phyloP scores from a whole-genome alignment of 2,329 filamentous ascomycete genomes.

The Ophiocordyceps australis region DNA sequence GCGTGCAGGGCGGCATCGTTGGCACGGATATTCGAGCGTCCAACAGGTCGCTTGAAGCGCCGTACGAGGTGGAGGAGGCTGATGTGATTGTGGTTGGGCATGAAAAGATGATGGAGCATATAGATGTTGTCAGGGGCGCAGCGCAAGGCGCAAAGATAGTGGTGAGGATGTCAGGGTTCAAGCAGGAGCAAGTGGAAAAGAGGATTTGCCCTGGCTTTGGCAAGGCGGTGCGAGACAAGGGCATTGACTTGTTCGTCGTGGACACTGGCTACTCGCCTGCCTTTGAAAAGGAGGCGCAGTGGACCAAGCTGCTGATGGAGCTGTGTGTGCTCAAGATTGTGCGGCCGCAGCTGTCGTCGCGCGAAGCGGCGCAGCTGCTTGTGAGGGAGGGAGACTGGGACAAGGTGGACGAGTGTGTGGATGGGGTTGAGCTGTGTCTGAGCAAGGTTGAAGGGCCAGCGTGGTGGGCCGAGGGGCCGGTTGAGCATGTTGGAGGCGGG shows the following conservation, averaged over 20 bases:
- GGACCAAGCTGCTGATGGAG: constrained; percentile 54
- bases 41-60: constrained; percentile 65
- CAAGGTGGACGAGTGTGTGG: constrained; percentile 36
- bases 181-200: constrained; percentile 82
- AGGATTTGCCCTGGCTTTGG: constrained; percentile 54
- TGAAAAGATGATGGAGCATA: constrained; percentile 59
- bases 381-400: constrained; percentile 32
- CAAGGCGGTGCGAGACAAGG: constrained; percentile 52
- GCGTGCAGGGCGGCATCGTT: constrained; percentile 56
- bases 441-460: constrained; percentile 59
- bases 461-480: constrained; percentile 52
- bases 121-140: constrained; percentile 55
- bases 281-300: constrained; percentile 44
- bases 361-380: constrained; percentile 49
- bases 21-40: constrained; percentile 76
- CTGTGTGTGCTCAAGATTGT: constrained; percentile 70
- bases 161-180: constrained; percentile 59
- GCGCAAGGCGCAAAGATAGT: constrained; percentile 57
- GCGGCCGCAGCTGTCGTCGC: constrained; percentile 42
- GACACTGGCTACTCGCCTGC: constrained; percentile 53
- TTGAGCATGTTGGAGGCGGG: constrained; percentile 36
- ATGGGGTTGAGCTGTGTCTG: constrained; percentile 52
- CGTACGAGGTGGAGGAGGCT: constrained; percentile 64
- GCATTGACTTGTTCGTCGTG: constrained; percentile 54
- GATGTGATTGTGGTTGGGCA: constrained; percentile 66